Conservation (phyloP, 306 rosid species). For the Acmispon strigosus region DNA sequence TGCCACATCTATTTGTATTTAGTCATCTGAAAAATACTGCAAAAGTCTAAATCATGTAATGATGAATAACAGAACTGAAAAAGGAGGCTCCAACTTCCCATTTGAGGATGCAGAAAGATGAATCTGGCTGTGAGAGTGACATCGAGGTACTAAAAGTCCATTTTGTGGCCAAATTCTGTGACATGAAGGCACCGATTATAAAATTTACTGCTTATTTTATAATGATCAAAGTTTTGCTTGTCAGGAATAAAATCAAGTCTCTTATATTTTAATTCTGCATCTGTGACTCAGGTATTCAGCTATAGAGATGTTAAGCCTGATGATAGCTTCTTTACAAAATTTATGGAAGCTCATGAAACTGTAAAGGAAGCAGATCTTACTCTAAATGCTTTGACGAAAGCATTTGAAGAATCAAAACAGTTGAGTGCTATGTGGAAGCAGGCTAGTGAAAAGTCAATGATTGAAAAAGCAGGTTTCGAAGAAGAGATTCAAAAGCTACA, state of each 20-base stretch:
- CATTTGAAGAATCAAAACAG: slow-evolving; percentile 68
- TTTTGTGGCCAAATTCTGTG: background rate
- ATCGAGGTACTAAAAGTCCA: slow-evolving; percentile 40
- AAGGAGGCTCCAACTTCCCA: slow-evolving; percentile 28
- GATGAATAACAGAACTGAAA: slow-evolving; percentile 47
- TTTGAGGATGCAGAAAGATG: slow-evolving; percentile 30
- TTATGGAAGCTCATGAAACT: slow-evolving; percentile 67
- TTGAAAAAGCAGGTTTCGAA: slow-evolving; percentile 51
- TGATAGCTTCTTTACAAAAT: slow-evolving; percentile 45
- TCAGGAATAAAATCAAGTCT: slow-evolving; percentile 14
- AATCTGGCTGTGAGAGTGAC: slow-evolving; percentile 22
- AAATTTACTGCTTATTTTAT: background rate
- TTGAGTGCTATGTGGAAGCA: slow-evolving; percentile 61
- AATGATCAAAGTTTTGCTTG: background rate
- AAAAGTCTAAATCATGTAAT: slow-evolving; percentile 20
- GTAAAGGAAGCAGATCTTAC: slow-evolving; percentile 78
- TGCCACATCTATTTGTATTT: background rate
- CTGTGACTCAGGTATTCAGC: slow-evolving; percentile 39
- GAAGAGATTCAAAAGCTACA: slow-evolving; percentile 61
- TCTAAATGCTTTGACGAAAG: slow-evolving; percentile 70
- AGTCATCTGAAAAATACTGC: slow-evolving; percentile 3
- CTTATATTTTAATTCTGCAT: slow-evolving; percentile 17
- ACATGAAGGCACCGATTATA: background rate
- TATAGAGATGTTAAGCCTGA: slow-evolving; percentile 27
- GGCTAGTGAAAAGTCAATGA: slow-evolving; percentile 50